These are phyloP conservation scores for Pseudocercospora pini-densiflorae DNA, from an alignment of 2,329 filamentous ascomycete genomes.

Conservation along the genomic window DNA sequence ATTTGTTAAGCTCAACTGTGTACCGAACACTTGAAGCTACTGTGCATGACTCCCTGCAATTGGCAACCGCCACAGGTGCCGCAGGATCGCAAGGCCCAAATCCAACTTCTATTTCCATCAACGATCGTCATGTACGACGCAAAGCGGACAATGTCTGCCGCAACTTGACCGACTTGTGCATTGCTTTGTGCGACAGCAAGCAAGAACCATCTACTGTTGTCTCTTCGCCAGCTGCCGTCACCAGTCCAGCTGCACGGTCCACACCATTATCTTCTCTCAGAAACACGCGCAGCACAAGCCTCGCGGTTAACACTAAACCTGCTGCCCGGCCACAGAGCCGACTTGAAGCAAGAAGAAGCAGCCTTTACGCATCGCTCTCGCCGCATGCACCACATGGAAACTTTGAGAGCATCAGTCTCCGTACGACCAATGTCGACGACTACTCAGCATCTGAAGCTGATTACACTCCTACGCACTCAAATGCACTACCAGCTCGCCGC, in stretches of 20 bases:
- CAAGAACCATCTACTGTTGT: constrained; percentile 31
- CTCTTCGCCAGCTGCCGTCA: constrained; percentile 29
- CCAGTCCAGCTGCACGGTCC: background rate
- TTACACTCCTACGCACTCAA: constrained; percentile 32
- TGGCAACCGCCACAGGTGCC: constrained; percentile 78
- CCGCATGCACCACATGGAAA: constrained; percentile 15
- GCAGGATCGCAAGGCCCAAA: constrained; percentile 65
- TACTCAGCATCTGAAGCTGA: constrained; percentile 36
- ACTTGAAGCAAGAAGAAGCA: constrained; percentile 51
- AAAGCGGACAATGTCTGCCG: constrained; percentile 94
- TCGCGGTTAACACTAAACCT: constrained; percentile 13
- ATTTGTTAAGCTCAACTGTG: constrained; percentile 70
- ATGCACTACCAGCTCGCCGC: constrained; percentile 32
- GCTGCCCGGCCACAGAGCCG: constrained; percentile 44
- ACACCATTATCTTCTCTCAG: background rate
- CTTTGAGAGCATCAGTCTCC: constrained; percentile 33
- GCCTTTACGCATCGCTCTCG: constrained; percentile 36
- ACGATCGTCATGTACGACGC: constrained; percentile 83
- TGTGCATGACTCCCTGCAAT: constrained; percentile 76
- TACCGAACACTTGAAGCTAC: constrained; percentile 81
- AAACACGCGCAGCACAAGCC: constrained; percentile 20
- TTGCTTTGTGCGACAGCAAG: constrained; percentile 66
- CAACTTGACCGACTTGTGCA: constrained; percentile 87
- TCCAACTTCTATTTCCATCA: constrained; percentile 70
- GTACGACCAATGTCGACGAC: constrained; percentile 37